These are phyloP conservation scores for Venturia pyrina DNA, from an alignment of 2,329 filamentous ascomycete species.

Conservation along the genomic window DNA sequence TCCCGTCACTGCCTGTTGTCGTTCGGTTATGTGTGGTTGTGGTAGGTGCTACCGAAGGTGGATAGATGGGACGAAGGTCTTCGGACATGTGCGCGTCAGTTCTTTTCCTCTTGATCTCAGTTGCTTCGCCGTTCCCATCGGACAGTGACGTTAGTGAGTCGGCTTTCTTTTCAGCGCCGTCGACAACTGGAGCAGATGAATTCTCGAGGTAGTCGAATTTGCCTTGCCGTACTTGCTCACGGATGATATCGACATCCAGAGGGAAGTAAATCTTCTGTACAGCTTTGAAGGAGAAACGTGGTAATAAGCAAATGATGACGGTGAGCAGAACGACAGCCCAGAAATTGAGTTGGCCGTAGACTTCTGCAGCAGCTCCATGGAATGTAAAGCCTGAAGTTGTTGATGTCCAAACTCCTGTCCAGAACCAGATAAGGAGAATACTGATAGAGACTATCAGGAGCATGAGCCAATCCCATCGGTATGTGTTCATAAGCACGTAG, in stretches of 20 bases:
- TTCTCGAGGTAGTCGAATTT: slow-evolving; percentile 66
- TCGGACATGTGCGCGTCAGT: slow-evolving; percentile 50
- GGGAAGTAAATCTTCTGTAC: slow-evolving; percentile 92
- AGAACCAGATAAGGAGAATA: slow-evolving; percentile 82
- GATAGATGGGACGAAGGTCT: slow-evolving; percentile 86
- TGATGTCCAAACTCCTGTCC: slow-evolving; percentile 80
- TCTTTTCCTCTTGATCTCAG: slow-evolving; percentile 19
- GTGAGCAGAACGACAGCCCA: slow-evolving; percentile 78
- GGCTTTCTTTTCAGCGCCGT: slow-evolving; percentile 21
- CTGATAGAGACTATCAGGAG: slow-evolving; percentile 72
- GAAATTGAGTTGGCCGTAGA: slow-evolving; percentile 74
- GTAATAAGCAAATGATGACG: slow-evolving; percentile 72
- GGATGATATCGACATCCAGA: slow-evolving; percentile 86
- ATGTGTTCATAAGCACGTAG: slow-evolving; percentile 93
- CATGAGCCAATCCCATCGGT: slow-evolving; percentile 97
- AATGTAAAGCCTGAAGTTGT: slow-evolving; percentile 51
- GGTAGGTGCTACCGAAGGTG: slow-evolving; percentile 73
- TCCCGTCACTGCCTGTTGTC: slow-evolving; percentile 88
- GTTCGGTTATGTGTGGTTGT: slow-evolving; percentile 58
- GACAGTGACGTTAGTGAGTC: slow-evolving; percentile 51
- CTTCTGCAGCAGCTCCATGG: slow-evolving; percentile 66
- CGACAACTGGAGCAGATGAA: slow-evolving; percentile 17
- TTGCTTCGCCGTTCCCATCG: slow-evolving; percentile 16
- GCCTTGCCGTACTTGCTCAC: slow-evolving; percentile 78
- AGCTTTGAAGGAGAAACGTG: slow-evolving; percentile 76